Evolutionary conservation across 1,284 basidiomycete species (phyloP).

Genomic region (Trichosporon sp.): DNA sequence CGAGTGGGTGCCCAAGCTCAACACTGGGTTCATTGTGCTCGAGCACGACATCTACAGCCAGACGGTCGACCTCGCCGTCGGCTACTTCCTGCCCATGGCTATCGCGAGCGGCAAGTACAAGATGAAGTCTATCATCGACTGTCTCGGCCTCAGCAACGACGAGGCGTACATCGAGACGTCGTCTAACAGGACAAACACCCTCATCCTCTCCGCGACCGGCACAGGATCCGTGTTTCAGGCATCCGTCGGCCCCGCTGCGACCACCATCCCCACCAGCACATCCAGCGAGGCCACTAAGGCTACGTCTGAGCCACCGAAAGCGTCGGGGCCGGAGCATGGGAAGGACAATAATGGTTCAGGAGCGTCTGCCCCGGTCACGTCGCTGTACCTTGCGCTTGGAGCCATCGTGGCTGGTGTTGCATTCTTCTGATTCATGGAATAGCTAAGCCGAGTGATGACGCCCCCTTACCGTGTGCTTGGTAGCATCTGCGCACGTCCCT

Average conservation of each 20-base stretch:
- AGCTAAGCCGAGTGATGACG: no score
- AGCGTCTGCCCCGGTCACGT: background rate
- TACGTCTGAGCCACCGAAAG: background rate
- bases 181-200: slow-evolving; percentile 37
- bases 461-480: no score
- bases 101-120: slow-evolving; percentile 56
- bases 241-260: slow-evolving; percentile 30
- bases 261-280: slow-evolving; percentile 13
- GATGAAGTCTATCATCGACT: slow-evolving; percentile 58
- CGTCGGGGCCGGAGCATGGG: no score
- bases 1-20: slow-evolving; percentile 38
- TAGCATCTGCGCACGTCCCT: no score
- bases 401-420: slow-evolving; percentile 6
- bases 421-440: background rate
- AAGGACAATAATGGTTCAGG: no score
- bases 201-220: slow-evolving; percentile 29
- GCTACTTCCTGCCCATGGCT: slow-evolving; percentile 70
- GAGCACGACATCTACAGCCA: slow-evolving; percentile 79
- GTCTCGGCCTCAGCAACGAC: slow-evolving; percentile 53
- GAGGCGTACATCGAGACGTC: slow-evolving; percentile 49
- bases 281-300: background rate
- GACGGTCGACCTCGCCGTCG: slow-evolving; percentile 79
- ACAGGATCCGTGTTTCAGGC: slow-evolving; percentile 28
- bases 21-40: slow-evolving; percentile 75
- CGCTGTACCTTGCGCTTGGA: background rate